Evolutionary conservation across 148 eudicot species (phyloP), one percentile per base, ranked within the genome.

Genomic region (Fallopia convolvulus): DNA sequence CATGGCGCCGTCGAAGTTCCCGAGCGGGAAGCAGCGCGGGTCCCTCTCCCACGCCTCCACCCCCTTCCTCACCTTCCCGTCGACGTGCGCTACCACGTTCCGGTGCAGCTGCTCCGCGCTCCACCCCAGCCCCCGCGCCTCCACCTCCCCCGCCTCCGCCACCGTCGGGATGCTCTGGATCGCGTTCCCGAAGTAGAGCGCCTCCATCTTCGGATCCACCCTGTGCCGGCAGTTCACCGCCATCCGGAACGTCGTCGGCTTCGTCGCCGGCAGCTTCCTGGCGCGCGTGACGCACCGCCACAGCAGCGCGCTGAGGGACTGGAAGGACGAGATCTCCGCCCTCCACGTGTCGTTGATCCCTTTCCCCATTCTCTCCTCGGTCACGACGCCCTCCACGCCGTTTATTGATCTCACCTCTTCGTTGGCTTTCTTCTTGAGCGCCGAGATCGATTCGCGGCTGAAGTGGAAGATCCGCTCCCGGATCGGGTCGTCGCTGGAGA

Each of bases 271-370:
- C 2, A 89, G 39, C 33, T 89, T 89, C 47, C 97, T 86, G 0
- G 97, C 97, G 44, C 94, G 87, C 42, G 97, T 90, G 66, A 92
- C 88, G 9, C 83, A 89, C 55, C 88, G 83, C 97, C 97, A 92
- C 0, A 92, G 77, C 49, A 92, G 74, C 6, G 94, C 97, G 79
- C 84, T 77, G 0, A 92, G 79, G 0, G 92, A 89, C 18, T 92
- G 97, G 23, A 92, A 92, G 0, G 97, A 92, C 2, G 97, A 92
- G 49, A 92, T 86, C 79, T 92, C 83, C 86, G 40, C 42, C 12
- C 4, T 40, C 72, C 72, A 68, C 72, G 40, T 68, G 72, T 68
- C 72, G 41, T 68, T 68, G 72, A 87, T 88, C 71, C 80, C 86
- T 77, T 90, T 92, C 7, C 88, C 97, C 75, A 88, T 74, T 61